phyloP scores from a whole-genome alignment of 2,329 filamentous ascomycete genomes.

The Didymella exigua region DNA sequence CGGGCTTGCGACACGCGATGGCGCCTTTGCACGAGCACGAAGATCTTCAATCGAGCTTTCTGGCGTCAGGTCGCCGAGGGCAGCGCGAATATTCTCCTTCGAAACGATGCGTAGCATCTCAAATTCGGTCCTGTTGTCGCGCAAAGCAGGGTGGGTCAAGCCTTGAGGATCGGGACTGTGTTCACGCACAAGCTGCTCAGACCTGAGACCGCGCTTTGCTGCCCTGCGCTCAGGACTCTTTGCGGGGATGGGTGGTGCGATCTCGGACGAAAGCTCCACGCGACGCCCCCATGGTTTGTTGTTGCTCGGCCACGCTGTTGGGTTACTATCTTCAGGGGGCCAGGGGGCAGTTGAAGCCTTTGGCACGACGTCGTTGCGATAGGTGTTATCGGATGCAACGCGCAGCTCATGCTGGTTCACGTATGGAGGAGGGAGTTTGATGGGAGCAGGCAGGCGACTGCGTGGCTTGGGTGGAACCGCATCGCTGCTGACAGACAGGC shows the following conservation, averaged over 20 bases:
- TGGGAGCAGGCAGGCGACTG: slow-evolving; percentile 28
- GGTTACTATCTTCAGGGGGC: not conserved
- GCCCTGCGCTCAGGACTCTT: slow-evolving; percentile 27
- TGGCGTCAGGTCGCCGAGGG: slow-evolving; percentile 24
- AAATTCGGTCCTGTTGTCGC: not conserved
- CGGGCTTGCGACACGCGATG: slow-evolving; percentile 12
- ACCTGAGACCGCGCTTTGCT: not conserved
- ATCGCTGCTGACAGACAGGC: not conserved
- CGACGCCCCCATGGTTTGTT: not conserved
- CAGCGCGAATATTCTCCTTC: slow-evolving; percentile 42
- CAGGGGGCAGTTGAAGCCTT: not conserved
- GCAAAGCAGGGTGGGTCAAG: not conserved
- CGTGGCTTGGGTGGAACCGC: not conserved
- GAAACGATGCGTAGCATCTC: slow-evolving; percentile 37
- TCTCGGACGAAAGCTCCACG: not conserved
- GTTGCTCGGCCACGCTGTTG: not conserved
- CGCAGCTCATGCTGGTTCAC: slow-evolving; percentile 11
- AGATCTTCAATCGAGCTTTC: slow-evolving; percentile 29
- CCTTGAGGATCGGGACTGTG: not conserved
- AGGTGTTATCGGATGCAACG: slow-evolving; percentile 11
- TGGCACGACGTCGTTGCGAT: not conserved
- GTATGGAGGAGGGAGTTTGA: slow-evolving; percentile 25
- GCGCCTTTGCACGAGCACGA: not conserved
- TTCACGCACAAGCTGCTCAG: slow-evolving; percentile 2
- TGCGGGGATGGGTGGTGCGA: slow-evolving; percentile 26